Evolutionary conservation across 2,329 filamentous ascomycete species (phyloP).

Genomic region (Botrytis aclada): DNA sequence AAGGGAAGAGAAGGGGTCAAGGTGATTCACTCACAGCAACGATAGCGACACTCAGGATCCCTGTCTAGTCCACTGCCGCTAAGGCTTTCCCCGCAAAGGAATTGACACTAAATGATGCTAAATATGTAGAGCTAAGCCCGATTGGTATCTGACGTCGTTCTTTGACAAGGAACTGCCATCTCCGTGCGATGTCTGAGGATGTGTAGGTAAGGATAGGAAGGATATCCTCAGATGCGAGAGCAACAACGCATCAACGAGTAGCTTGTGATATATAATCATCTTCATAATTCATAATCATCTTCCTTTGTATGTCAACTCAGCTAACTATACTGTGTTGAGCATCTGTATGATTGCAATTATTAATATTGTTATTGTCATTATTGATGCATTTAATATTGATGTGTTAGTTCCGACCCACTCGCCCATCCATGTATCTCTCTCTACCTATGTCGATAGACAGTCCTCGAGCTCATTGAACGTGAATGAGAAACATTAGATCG

Average conservation of each 20-base stretch:
- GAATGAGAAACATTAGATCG: neutral
- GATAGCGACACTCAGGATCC: neutral
- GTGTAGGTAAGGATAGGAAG: too few species aligned
- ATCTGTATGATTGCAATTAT: neutral
- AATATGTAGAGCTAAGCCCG: neutral
- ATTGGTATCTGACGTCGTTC: neutral
- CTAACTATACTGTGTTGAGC: neutral
- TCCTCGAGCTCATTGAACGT: neutral
- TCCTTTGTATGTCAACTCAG: neutral
- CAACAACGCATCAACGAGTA: too few species aligned
- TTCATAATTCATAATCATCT: neutral
- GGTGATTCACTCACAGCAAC: neutral
- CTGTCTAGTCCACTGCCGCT: neutral
- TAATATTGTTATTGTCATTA: neutral
- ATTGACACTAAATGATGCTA: neutral
- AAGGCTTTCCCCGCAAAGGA: slow-evolving; percentile 8
- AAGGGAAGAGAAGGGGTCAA: neutral
- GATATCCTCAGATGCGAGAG: too few species aligned
- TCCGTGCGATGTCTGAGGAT: neutral
- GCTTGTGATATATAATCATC: neutral
- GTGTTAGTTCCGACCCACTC: too few species aligned
- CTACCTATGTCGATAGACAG: neutral
- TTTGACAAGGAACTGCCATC: neutral
- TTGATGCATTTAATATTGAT: too few species aligned
- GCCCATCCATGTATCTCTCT: too few species aligned